Evolutionary conservation across 169 alveolate genomes (phyloP).

Genomic region (Plasmodium billcollinsi): DNA sequence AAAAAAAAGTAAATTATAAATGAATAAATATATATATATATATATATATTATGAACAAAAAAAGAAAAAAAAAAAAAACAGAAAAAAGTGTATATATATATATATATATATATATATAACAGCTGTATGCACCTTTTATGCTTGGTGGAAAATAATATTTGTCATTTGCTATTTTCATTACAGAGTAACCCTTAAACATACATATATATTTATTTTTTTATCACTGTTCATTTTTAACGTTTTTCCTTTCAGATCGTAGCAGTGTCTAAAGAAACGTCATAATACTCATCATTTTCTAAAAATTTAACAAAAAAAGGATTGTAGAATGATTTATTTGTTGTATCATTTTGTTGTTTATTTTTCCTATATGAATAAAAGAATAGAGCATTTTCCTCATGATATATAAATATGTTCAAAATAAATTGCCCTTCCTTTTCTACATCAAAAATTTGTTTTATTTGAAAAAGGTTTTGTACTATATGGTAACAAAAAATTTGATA

Average conservation of each 20-base stretch:
- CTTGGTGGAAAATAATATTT: no score
- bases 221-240: neutral
- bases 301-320: constrained; percentile 64
- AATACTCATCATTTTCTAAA: constrained; percentile 1
- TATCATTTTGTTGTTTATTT: neutral
- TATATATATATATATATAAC: no score
- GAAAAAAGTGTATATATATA: no score
- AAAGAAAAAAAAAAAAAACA: no score
- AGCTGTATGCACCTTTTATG: no score
- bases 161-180: no score
- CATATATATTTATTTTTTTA: neutral
- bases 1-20: no score
- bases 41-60: neutral
- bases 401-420: constrained; percentile 22
- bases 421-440: constrained; percentile 24
- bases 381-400: constrained; percentile 12
- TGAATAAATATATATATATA: neutral
- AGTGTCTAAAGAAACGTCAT: constrained; percentile 45
- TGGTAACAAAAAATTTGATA: constrained; percentile 59
- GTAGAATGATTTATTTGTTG: constrained; percentile 1
- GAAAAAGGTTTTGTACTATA: constrained; percentile 14
- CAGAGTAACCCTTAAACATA: no score
- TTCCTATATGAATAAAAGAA: constrained; percentile 28
- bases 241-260: neutral
- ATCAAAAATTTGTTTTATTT: constrained; percentile 12